Evolutionary conservation across 2,329 filamentous ascomycete species (phyloP).

Genomic region (Hysterium pulicare): DNA sequence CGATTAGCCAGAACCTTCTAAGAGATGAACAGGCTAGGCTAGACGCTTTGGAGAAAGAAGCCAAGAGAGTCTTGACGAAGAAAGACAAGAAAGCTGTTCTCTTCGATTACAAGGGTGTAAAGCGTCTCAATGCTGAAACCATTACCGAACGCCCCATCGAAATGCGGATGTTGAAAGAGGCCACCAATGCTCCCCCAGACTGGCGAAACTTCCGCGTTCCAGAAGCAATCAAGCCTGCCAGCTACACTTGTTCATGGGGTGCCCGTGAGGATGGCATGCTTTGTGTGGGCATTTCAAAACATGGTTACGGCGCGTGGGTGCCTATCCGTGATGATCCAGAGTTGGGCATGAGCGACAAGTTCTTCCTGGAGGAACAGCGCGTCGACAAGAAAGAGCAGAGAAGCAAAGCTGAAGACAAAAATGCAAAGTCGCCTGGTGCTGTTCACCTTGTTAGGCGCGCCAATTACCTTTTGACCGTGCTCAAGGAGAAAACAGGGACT

Average conservation of each 20-base stretch:
- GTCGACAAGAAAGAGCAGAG: slow-evolving; percentile 96
- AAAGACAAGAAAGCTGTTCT: slow-evolving; percentile 97
- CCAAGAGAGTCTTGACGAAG: slow-evolving; percentile 81
- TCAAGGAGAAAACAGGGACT: slow-evolving; percentile 76
- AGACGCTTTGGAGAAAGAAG: slow-evolving; percentile 62
- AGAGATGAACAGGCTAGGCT: slow-evolving; percentile 68
- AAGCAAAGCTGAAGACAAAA: slow-evolving; percentile 65
- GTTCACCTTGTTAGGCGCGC: slow-evolving; percentile 93
- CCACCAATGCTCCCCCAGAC: slow-evolving; percentile 63
- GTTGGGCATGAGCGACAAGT: slow-evolving; percentile 80
- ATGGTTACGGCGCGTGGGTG: slow-evolving; percentile 94
- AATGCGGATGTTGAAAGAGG: slow-evolving; percentile 76
- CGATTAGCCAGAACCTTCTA: slow-evolving; percentile 66
- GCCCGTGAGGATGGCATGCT: slow-evolving; percentile 96
- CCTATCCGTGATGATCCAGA: slow-evolving; percentile 90
- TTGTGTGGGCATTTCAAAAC: slow-evolving; percentile 84
- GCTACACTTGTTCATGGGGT: slow-evolving; percentile 90
- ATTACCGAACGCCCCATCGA: slow-evolving; percentile 88
- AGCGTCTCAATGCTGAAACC: slow-evolving; percentile 93
- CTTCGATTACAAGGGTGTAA: slow-evolving; percentile 89
- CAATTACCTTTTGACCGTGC: slow-evolving; percentile 91
- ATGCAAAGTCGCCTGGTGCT: slow-evolving; percentile 88
- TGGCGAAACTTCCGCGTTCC: slow-evolving; percentile 79
- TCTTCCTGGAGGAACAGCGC: slow-evolving; percentile 96
- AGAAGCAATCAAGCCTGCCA: slow-evolving; percentile 87